Percentiles rank a stretch among this genome's conserved stretches.
Conservation (phyloP, 2,329 filamentous ascomycete genomes). For the Lizonia empirigonia region DNA sequence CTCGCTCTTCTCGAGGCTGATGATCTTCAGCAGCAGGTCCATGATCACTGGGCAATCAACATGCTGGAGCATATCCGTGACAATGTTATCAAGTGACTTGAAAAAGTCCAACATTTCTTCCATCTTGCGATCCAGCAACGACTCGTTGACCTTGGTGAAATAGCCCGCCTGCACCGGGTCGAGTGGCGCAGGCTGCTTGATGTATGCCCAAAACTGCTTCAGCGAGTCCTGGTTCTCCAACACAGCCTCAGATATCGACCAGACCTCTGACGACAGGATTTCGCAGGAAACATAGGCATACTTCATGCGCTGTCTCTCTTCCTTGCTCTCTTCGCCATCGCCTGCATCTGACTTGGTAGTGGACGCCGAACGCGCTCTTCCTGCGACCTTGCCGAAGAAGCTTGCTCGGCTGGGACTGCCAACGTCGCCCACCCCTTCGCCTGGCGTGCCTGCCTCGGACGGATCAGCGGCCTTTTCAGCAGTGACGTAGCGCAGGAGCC, state of each 20-base stretch:
- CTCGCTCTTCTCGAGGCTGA: conserved; percentile 91
- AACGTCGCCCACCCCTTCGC: conserved; percentile 54
- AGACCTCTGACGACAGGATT: conserved; percentile 91
- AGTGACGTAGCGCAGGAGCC: conserved; percentile 88
- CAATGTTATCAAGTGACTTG: conserved; percentile 79
- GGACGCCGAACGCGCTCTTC: conserved; percentile 52
- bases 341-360: conserved; percentile 49
- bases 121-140: conserved; percentile 96
- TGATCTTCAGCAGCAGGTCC: conserved; percentile 95
- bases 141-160: conserved; percentile 98
- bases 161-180: conserved; percentile 95
- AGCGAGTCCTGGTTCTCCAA: conserved; percentile 82
- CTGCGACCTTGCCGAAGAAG: conserved; percentile 55
- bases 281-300: conserved; percentile 94
- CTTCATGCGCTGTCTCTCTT: conserved; percentile 88
- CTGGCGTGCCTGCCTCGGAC: conserved; percentile 42
- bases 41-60: conserved; percentile 98
- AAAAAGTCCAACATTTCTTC: conserved; percentile 94
- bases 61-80: conserved; percentile 85
- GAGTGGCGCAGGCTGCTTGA: conserved; percentile 81
- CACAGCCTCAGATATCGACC: conserved; percentile 92
- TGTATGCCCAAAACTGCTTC: conserved; percentile 87
- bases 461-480: conserved; percentile 66
- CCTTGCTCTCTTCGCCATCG: conserved; percentile 67
- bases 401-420: conserved; percentile 42